A percentile compares a stretch with the other conserved stretches of the same genome.
Evolutionary conservation across 2,329 filamentous ascomycete species (phyloP).

Genomic region (Exophiala dermatitidis): DNA sequence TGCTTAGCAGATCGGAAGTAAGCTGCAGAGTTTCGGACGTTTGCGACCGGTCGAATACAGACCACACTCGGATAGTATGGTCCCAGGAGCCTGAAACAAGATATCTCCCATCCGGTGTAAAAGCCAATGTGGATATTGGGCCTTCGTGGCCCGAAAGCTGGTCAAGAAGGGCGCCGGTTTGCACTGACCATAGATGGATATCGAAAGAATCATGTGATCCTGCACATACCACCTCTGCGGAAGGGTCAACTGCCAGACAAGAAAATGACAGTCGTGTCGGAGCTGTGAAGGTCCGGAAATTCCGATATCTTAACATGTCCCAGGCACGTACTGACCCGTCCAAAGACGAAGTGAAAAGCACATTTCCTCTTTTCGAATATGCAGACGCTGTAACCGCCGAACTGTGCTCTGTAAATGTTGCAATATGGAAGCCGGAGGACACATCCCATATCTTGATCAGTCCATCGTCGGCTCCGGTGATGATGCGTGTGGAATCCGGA

Average conservation of each 20-base stretch:
- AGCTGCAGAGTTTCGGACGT: conserved; percentile 90
- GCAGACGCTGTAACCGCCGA: conserved; percentile 88
- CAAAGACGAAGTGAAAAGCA: conserved; percentile 88
- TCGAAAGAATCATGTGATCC: conserved; percentile 95
- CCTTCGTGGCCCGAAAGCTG: conserved; percentile 88
- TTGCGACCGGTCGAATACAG: conserved; percentile 85
- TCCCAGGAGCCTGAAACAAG: conserved; percentile 96
- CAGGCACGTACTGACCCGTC: conserved; percentile 93
- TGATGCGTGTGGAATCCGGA: conserved; percentile 83
- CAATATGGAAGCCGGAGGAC: conserved; percentile 91
- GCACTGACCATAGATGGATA: conserved; percentile 96
- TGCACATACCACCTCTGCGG: conserved; percentile 90
- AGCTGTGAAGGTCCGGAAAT: conserved; percentile 95
- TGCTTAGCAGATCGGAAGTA: conserved; percentile 79
- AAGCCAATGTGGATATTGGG: conserved; percentile 79
- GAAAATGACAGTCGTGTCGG: conserved; percentile 87
- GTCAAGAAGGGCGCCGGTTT: conserved; percentile 91
- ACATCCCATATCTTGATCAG: conserved; percentile 99
- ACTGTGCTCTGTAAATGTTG: conserved; percentile 95
- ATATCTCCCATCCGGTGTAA: conserved; percentile 75
- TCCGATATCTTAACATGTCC: conserved; percentile 92
- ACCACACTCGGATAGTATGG: conserved; percentile 90
- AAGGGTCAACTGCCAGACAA: conserved; percentile 91
- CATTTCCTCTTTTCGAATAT: conserved; percentile 90
- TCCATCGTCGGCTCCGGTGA: conserved; percentile 91